A percentile compares a stretch with the other conserved stretches of the same genome.
Conservation (phyloP, 1,139 yeast genomes). For the Blastobotrys petasosporus region DNA sequence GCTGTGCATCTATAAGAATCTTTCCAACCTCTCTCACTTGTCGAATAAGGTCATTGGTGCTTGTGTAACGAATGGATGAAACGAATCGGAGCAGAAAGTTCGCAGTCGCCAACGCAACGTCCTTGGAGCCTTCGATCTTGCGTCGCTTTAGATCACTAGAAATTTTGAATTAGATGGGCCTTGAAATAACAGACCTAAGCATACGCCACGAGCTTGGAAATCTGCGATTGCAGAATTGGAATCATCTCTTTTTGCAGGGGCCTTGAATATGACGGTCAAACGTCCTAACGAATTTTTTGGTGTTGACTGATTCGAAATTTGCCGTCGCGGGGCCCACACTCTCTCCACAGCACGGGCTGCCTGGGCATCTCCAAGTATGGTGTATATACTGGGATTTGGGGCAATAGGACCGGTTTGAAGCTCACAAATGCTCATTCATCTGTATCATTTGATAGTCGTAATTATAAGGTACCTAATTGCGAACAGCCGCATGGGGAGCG, state of each 20-base stretch:
- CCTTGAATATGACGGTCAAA: too few relatives aligned
- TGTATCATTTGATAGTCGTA: too few relatives aligned
- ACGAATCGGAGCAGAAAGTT: conserved; percentile 83
- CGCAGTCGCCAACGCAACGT: conserved; percentile 80
- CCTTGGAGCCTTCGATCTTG: conserved; percentile 65
- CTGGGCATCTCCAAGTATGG: too few relatives aligned
- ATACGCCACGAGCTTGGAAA: conserved; percentile 6
- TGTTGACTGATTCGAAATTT: too few relatives aligned
- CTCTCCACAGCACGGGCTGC: too few relatives aligned
- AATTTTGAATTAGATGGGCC: not conserved
- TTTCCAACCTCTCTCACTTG: conserved; percentile 52
- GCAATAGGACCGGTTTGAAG: too few relatives aligned
- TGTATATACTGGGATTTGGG: too few relatives aligned
- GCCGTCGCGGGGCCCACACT: too few relatives aligned
- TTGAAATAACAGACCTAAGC: not conserved
- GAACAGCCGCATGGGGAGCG: too few relatives aligned
- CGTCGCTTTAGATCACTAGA: conserved; percentile 52
- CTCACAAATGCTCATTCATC: too few relatives aligned
- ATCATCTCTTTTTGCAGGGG: conserved; percentile 2
- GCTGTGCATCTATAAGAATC: conserved; percentile 38
- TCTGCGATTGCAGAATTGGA: conserved; percentile 8
- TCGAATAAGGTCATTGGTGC: conserved; percentile 62
- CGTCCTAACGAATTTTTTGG: too few relatives aligned
- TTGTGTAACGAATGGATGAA: conserved; percentile 83
- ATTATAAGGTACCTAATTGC: too few relatives aligned